phyloP scores from a whole-genome alignment of 345 rosid genomes.

The Populus ilicifolia region DNA sequence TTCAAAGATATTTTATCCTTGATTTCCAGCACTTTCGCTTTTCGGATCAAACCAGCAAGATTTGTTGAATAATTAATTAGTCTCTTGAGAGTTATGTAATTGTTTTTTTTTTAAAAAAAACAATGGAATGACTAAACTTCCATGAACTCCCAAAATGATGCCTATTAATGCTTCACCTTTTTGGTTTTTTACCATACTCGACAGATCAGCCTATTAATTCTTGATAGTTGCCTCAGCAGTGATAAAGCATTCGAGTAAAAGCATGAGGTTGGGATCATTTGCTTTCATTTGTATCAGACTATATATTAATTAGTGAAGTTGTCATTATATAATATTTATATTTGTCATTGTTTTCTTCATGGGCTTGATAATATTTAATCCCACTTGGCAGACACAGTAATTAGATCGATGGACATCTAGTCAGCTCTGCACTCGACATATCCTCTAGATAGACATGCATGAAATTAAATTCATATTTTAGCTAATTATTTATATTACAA shows the following conservation, averaged over 20 bases:
- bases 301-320: no score
- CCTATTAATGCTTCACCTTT: no score
- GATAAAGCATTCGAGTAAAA: no score
- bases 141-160: not conserved
- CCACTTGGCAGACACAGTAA: not conserved
- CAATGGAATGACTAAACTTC: not conserved
- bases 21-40: not conserved
- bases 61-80: not conserved
- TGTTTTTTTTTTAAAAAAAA: not conserved
- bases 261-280: no score
- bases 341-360: not conserved
- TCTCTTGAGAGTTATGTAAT: not conserved
- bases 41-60: conserved; percentile 14
- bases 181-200: no score
- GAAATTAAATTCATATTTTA: no score
- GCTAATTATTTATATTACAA: no score
- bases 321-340: not conserved
- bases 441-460: no score
- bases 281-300: no score
- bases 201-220: no score
- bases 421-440: not conserved
- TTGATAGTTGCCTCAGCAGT: no score
- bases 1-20: not conserved
- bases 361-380: not conserved
- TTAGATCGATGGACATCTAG: conserved; percentile 5